A percentile compares a stretch with the other conserved stretches of the same genome.
Evolutionary conservation across 805 yeast species (phyloP).

Genomic region (Suhomyces tanzawaensis): DNA sequence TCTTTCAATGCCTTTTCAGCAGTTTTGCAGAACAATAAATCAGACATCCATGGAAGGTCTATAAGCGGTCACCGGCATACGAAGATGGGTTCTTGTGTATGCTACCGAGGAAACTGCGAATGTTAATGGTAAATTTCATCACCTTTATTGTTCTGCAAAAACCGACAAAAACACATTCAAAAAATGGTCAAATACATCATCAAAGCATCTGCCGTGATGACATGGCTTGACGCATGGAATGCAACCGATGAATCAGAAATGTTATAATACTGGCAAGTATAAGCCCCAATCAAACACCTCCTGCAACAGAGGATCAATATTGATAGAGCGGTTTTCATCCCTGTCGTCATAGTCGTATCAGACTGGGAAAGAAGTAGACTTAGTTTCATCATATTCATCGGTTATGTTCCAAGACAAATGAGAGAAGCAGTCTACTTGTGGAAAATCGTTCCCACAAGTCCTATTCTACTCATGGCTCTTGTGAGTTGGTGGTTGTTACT

Average conservation of each 20-base stretch:
- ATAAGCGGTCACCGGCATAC: slow-evolving; percentile 83
- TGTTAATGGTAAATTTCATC: slow-evolving; percentile 79
- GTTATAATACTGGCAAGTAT: slow-evolving; percentile 84
- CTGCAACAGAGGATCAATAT: slow-evolving; percentile 38
- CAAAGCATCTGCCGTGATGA: not conserved
- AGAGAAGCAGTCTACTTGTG: slow-evolving; percentile 1
- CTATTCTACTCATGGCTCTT: too few relatives aligned
- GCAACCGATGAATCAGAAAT: slow-evolving; percentile 50
- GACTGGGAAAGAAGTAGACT: slow-evolving; percentile 89
- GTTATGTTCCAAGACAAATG: not conserved
- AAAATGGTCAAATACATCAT: slow-evolving; percentile 3
- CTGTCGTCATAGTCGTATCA: slow-evolving; percentile 91
- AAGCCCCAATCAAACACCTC: slow-evolving; percentile 51
- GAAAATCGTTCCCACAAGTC: slow-evolving; percentile 1
- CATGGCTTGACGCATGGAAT: not conserved
- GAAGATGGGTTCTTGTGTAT: slow-evolving; percentile 80
- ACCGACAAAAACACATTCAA: slow-evolving; percentile 6
- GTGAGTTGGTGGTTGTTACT: slow-evolving; percentile 2
- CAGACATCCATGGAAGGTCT: slow-evolving; percentile 94
- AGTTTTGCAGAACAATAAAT: slow-evolving; percentile 25
- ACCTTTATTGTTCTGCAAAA: slow-evolving; percentile 33
- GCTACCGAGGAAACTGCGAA: slow-evolving; percentile 98
- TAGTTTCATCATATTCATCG: slow-evolving; percentile 42
- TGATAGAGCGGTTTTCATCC: slow-evolving; percentile 55
- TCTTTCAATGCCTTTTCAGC: slow-evolving; percentile 5